A percentile compares a stretch with the other conserved stretches of the same genome.
These are phyloP conservation scores for Ceratocystis diversiconidia DNA, from an alignment of 2,329 filamentous ascomycete species.

Conservation along the genomic window DNA sequence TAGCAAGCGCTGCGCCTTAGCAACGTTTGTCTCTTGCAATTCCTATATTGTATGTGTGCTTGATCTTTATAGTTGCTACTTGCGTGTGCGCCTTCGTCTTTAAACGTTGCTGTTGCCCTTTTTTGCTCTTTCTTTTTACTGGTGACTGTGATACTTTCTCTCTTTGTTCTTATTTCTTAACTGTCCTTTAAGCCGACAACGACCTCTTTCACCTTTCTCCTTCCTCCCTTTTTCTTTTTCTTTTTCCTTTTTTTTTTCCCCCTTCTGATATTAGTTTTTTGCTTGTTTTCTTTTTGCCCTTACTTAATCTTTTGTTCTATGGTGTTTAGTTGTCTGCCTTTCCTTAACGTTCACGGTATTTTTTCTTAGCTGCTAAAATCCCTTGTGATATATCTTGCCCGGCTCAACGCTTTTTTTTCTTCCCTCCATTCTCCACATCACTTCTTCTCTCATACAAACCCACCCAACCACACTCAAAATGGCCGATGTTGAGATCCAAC, in stretches of 20 bases:
- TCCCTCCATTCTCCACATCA: conserved; percentile 5
- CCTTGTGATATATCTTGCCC: conserved; percentile 9
- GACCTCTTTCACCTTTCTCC: background rate
- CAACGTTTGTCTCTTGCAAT: background rate
- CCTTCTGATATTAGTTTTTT: background rate
- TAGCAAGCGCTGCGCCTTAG: background rate
- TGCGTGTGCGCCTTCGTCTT: background rate
- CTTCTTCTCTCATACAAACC: conserved; percentile 16
- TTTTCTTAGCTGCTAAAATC: conserved; percentile 4
- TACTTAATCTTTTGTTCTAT: background rate
- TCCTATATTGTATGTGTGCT: background rate
- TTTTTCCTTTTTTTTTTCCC: conserved; percentile 9
- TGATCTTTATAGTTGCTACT: background rate
- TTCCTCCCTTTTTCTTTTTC: background rate
- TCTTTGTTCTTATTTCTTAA: background rate
- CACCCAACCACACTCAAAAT: conserved; percentile 40
- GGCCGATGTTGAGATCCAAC: conserved; percentile 75
- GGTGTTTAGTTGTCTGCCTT: background rate
- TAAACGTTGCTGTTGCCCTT: background rate
- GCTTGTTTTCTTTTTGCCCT: background rate
- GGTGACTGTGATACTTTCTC: background rate
- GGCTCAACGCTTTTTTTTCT: conserved; percentile 7
- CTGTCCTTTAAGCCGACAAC: background rate
- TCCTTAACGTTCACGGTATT: background rate
- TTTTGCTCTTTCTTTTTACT: too few relatives aligned